Percentiles rank a stretch among this genome's conserved stretches.
Conservation (phyloP, 306 rosid genomes). For the Cucurbita ficifolia region DNA sequence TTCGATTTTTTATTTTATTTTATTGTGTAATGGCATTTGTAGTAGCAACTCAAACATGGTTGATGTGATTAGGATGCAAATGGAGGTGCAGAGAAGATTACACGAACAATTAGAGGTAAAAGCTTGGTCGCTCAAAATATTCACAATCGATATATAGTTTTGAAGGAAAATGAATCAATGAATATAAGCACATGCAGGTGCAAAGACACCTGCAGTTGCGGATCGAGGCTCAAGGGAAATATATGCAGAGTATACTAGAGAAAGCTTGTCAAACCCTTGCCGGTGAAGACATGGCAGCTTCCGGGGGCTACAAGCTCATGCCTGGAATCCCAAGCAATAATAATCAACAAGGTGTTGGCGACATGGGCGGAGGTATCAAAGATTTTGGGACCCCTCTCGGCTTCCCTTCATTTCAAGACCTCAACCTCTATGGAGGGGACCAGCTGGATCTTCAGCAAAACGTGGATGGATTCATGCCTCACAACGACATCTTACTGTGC, state of each 20-base stretch:
- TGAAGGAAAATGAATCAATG: background rate
- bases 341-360: background rate
- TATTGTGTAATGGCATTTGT: background rate
- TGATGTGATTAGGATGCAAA: constrained; percentile 91
- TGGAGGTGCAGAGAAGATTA: constrained; percentile 98
- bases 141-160: background rate
- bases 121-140: background rate
- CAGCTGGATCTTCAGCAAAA: constrained; percentile 20
- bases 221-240: constrained; percentile 97
- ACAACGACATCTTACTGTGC: constrained; percentile 24
- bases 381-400: constrained; percentile 65
- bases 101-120: constrained; percentile 94
- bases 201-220: constrained; percentile 87
- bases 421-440: constrained; percentile 62
- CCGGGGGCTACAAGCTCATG: background rate
- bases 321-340: constrained; percentile 19
- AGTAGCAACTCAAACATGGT: constrained; percentile 51
- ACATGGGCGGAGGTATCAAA: constrained; percentile 15
- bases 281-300: constrained; percentile 3
- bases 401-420: constrained; percentile 84
- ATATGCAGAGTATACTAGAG: constrained; percentile 95
- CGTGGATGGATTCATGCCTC: constrained; percentile 10
- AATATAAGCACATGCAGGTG: constrained; percentile 35
- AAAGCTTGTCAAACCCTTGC: constrained; percentile 98
- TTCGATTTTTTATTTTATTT: no score